These are phyloP conservation scores for Candida glaebosa DNA, from an alignment of 805 yeast species.

Conservation along the genomic window DNA sequence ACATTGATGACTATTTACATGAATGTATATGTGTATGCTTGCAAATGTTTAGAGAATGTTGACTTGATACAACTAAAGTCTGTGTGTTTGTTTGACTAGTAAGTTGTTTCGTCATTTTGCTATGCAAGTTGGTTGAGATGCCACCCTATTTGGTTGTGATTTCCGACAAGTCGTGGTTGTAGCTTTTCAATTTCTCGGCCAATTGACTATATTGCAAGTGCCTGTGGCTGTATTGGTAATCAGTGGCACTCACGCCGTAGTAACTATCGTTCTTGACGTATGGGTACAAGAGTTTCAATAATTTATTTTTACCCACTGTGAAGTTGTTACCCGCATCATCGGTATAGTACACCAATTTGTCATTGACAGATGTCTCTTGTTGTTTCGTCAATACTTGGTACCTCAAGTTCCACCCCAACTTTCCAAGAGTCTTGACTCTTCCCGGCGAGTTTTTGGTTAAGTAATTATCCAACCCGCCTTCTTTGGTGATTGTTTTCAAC, in stretches of 20 bases:
- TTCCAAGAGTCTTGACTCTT: constrained; percentile 88
- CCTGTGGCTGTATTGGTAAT: constrained; percentile 45
- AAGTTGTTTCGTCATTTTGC: no score
- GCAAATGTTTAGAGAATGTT: no score
- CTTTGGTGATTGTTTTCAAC: constrained; percentile 80
- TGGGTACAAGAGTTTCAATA: constrained; percentile 54
- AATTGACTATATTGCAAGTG: constrained; percentile 46
- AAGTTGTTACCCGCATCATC: constrained; percentile 46
- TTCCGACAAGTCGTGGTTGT: constrained; percentile 35
- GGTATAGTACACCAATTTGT: constrained; percentile 44
- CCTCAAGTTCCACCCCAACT: constrained; percentile 86
- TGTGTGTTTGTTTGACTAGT: no score
- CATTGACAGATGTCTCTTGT: constrained; percentile 36
- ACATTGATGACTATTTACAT: neutral
- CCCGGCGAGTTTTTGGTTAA: constrained; percentile 83
- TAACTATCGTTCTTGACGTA: constrained; percentile 44
- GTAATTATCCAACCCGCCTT: constrained; percentile 93
- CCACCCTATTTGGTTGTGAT: constrained; percentile 18
- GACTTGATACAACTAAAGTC: neutral
- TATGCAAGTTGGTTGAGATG: no score
- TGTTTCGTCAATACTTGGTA: constrained; percentile 59
- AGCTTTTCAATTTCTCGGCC: constrained; percentile 45
- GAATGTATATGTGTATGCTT: neutral
- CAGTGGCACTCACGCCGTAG: constrained; percentile 40
- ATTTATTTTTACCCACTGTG: constrained; percentile 61